Conservation (phyloP, 225 moss, liverwort and hornwort species). For the Marchantia paleacea region DNA sequence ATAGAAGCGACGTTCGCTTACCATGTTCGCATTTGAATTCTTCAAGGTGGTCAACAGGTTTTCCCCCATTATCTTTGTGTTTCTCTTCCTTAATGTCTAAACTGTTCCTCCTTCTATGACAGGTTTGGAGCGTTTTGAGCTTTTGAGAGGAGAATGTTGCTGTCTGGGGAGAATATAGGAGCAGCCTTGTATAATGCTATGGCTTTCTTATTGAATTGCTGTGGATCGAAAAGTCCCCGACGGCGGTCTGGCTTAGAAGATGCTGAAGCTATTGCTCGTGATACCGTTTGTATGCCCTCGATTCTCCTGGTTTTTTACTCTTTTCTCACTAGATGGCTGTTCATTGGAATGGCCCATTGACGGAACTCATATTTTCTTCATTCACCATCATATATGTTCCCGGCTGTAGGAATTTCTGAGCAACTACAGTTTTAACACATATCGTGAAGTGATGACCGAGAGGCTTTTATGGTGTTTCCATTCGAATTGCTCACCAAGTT, state of each 20-base stretch:
- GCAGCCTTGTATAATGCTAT: constrained; percentile 41
- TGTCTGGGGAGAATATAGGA: constrained; percentile 31
- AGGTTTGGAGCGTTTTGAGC: constrained; percentile 21
- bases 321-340: too few relatives aligned
- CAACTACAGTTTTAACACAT: too few relatives aligned
- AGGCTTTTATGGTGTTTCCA: neutral
- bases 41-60: neutral
- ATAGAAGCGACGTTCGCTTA: neutral
- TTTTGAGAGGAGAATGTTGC: constrained; percentile 31
- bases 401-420: too few relatives aligned
- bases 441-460: too few relatives aligned
- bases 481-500: neutral
- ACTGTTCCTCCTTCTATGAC: neutral
- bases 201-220: constrained; percentile 45
- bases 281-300: constrained; percentile 44
- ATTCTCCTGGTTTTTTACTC: neutral
- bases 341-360: too few relatives aligned
- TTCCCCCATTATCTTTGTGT: neutral
- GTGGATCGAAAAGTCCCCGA: constrained; percentile 35
- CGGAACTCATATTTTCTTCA: too few relatives aligned
- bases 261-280: constrained; percentile 46
- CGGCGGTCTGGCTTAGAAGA: constrained; percentile 40
- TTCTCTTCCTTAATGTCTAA: neutral
- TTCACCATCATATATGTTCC: too few relatives aligned
- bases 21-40: neutral